Evolutionary conservation across 1,284 basidiomycete genomes (phyloP).

Genomic region (Microbotryum violaceum): DNA sequence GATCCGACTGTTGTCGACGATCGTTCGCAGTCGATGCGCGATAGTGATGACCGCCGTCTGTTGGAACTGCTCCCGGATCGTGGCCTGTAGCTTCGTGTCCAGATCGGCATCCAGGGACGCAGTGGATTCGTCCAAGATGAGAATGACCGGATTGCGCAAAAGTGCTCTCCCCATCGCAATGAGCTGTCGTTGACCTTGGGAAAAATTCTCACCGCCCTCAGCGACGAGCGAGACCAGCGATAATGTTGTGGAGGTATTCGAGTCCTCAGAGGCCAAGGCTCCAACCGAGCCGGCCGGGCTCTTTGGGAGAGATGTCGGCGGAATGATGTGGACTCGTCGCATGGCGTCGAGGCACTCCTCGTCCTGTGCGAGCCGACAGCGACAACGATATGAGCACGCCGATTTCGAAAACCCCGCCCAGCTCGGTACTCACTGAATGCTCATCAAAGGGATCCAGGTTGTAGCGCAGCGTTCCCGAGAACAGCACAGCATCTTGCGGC

Average conservation of each 20-base stretch:
- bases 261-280: not conserved
- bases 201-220: constrained; percentile 40
- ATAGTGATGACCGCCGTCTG: constrained; percentile 23
- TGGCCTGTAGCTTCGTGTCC: constrained; percentile 21
- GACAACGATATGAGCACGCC: not conserved
- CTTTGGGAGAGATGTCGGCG: constrained; percentile 1
- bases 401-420: too few relatives aligned
- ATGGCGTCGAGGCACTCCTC: constrained; percentile 10
- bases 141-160: constrained; percentile 31
- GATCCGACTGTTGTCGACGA: constrained; percentile 66
- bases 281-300: not conserved
- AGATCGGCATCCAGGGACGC: constrained; percentile 4
- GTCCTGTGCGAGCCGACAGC: constrained; percentile 3
- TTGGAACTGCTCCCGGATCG: constrained; percentile 24
- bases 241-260: not conserved
- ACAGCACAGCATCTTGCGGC: constrained; percentile 59
- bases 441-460: constrained; percentile 82
- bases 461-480: constrained; percentile 72
- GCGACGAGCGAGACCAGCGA: constrained; percentile 37
- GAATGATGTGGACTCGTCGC: constrained; percentile 48
- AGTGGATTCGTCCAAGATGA: constrained; percentile 24
- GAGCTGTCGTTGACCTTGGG: constrained; percentile 40
- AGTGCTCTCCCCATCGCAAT: constrained; percentile 40
- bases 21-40: constrained; percentile 30
- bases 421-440: constrained; percentile 42